phyloP scores from a whole-genome alignment of 1,284 basidiomycete genomes.

The Naganishia liquefaciens region DNA sequence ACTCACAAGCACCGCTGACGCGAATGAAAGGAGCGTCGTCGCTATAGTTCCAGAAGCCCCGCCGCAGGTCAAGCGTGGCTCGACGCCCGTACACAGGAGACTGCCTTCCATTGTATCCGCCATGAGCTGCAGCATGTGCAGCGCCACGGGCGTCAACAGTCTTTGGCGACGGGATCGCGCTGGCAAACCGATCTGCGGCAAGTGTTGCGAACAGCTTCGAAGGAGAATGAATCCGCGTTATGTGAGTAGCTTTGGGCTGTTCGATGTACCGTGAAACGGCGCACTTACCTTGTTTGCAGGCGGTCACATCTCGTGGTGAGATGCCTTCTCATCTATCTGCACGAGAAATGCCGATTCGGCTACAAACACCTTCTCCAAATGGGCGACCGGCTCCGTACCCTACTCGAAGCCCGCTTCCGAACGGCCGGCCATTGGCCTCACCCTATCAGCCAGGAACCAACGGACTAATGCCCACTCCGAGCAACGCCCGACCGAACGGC shows the following conservation, averaged over 20 bases:
- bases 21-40: constrained; percentile 1
- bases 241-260: constrained; percentile 3
- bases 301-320: constrained; percentile 7
- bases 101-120: constrained; percentile 10
- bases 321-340: not conserved
- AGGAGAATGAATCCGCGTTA: constrained; percentile 26
- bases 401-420: not conserved
- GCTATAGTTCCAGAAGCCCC: not conserved
- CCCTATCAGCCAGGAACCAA: not conserved
- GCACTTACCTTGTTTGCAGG: not conserved
- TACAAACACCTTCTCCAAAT: constrained; percentile 5
- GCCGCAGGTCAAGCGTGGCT: not conserved
- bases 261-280: not conserved
- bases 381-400: constrained; percentile 9
- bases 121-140: constrained; percentile 21
- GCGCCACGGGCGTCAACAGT: constrained; percentile 22
- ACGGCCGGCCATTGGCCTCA: not conserved
- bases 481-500: not conserved
- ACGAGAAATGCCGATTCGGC: constrained; percentile 1
- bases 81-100: constrained; percentile 10
- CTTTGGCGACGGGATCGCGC: constrained; percentile 25
- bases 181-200: constrained; percentile 24
- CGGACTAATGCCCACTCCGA: not conserved
- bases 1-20: not conserved
- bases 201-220: constrained; percentile 17